Conservation (phyloP, 73 alveolate species). For the Symbiodinium pilosum region DNA sequence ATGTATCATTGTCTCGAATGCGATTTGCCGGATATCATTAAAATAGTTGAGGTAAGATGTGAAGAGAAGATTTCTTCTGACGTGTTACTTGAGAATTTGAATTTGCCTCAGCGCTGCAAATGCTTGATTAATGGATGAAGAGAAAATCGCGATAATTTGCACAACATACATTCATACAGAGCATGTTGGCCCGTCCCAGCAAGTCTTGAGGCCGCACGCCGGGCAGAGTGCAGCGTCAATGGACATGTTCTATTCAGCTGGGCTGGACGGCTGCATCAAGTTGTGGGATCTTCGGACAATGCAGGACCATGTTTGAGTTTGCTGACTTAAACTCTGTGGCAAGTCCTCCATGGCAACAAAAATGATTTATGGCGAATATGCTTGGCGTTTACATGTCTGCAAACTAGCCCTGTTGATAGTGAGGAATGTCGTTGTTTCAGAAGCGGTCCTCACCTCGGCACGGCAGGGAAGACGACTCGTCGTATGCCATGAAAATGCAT, state of each 20-base stretch:
- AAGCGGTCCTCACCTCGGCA: background rate
- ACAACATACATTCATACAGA: background rate
- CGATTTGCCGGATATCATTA: no score
- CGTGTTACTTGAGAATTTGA: no score
- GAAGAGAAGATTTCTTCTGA: no score
- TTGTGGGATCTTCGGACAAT: slow-evolving; percentile 67
- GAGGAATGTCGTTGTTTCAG: slow-evolving; percentile 21
- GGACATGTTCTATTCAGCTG: slow-evolving; percentile 86
- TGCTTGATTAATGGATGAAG: no score
- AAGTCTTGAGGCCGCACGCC: slow-evolving; percentile 48
- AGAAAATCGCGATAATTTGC: no score
- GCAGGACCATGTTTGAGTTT: slow-evolving; percentile 17
- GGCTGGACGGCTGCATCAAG: slow-evolving; percentile 56
- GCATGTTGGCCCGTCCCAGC: background rate
- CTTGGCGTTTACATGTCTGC: no score
- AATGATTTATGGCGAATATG: background rate
- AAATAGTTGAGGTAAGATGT: no score
- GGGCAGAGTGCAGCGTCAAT: slow-evolving; percentile 44
- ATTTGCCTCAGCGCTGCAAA: no score
- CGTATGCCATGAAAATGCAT: background rate
- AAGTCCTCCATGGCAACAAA: background rate
- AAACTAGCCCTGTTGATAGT: no score
- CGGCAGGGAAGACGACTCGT: background rate
- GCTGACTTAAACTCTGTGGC: background rate
- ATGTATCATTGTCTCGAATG: no score